Percentiles rank a stretch among this genome's conserved stretches.
Conservation (phyloP, 1,284 basidiomycete genomes). For the Afroboletus lepidellus region DNA sequence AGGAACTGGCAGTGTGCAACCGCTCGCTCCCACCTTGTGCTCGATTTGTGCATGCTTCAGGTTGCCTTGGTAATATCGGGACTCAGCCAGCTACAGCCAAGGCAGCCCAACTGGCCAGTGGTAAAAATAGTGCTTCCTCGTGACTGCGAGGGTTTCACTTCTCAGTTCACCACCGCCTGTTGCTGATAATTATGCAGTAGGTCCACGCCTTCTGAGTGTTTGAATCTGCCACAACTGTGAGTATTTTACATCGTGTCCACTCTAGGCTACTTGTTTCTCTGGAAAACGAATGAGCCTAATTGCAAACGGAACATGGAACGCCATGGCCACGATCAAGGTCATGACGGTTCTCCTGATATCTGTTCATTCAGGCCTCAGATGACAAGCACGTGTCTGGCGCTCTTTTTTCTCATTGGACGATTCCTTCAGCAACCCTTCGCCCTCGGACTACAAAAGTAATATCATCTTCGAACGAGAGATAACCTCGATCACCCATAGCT, state of each 20-base stretch:
- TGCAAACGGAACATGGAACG: not conserved
- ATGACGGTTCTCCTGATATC: not conserved
- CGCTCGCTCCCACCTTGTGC: not conserved
- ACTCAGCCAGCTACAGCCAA: not conserved
- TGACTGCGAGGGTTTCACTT: not conserved
- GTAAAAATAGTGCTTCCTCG: not conserved
- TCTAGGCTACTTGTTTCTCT: no score
- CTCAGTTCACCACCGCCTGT: no score
- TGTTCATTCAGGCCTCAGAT: not conserved
- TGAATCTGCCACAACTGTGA: not conserved
- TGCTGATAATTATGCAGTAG: no score
- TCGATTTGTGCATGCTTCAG: not conserved
- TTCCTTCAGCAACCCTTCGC: not conserved
- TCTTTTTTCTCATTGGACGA: slow-evolving; percentile 4
- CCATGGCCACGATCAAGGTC: not conserved
- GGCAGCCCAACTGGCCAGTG: not conserved
- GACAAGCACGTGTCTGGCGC: slow-evolving; percentile 4
- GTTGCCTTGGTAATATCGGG: not conserved
- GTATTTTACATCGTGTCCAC: no score
- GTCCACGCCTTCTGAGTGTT: not conserved
- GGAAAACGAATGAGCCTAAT: no score
- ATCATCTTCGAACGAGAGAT: not conserved
- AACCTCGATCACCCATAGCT: not conserved
- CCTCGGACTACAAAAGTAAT: not conserved
- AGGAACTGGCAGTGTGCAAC: no score